Conservation (phyloP, 345 rosid species). For the Schrenkiella parvula region DNA sequence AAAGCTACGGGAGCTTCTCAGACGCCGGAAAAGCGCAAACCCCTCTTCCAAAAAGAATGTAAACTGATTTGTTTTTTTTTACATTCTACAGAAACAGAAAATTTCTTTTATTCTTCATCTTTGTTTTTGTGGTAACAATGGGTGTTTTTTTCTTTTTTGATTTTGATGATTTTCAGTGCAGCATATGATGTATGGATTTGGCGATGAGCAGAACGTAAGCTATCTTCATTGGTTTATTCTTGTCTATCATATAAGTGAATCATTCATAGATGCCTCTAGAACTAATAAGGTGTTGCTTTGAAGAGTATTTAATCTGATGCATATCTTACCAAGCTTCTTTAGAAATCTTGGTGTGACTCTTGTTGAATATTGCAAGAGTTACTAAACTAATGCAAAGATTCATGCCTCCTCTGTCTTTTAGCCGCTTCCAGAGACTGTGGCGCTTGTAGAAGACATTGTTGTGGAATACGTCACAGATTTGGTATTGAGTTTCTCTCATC, state of each 20-base stretch:
- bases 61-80: not conserved
- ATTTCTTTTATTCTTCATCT: not conserved
- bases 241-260: not conserved
- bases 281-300: no score
- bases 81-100: not conserved
- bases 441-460: conserved; percentile 89
- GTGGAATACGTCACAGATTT: conserved; percentile 86
- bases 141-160: not conserved
- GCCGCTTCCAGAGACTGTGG: conserved; percentile 95
- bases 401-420: conserved; percentile 33
- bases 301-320: no score
- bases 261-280: not conserved
- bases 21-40: conserved; percentile 78
- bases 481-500: conserved; percentile 41
- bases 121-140: not conserved
- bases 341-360: not conserved
- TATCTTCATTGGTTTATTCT: not conserved
- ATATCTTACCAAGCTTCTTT: not conserved
- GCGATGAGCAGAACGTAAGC: conserved; percentile 85
- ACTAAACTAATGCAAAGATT: not conserved
- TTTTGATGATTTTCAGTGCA: conserved; percentile 50
- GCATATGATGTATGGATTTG: conserved; percentile 97
- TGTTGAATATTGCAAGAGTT: not conserved
- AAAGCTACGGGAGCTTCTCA: conserved; percentile 63
- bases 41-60: conserved; percentile 87